Base-by-base conservation (phyloP, 306 rosid genomes). In the Dryas octopetala region DNA sequence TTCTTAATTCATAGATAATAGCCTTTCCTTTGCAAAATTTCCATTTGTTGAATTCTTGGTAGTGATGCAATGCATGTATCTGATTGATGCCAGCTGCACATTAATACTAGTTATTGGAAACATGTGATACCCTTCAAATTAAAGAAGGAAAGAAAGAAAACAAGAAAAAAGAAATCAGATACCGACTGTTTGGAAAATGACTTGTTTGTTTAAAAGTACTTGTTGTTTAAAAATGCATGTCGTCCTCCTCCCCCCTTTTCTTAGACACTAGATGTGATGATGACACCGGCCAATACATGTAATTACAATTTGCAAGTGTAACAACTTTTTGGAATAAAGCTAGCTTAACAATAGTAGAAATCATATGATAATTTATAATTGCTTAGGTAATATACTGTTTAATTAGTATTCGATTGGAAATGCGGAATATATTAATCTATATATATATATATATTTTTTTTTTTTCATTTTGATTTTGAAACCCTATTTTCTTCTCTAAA, bases 81-180 rank as follows among this genome's bases (percentile, higher is more conserved):
- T 28, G 73, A 68, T 86, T 78, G 80, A 75, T 81, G 92, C 90
- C 89, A 91, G 88, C 87, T 89, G 83, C 89, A 84, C 76, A 32
- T 32, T 32, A 54, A 15, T 81, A 76, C 85, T 80, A 81, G 45
- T 85, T 81, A 64, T 49, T 49, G 81, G 80, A 91, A 86, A 82
- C 28, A 66, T 71, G 71, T 87, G 85, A 85, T 82, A 38, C 86
- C 72, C 66, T 72, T 72, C 55, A 15, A 59, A 38, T 14, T 17
- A 55, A 57, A 47, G 66, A 19, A 19, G 54, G 26, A 26, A 58
- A 59, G 13, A 60, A 38, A 2, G 23, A 57, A 13, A 46, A 59
- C 51, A 41, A 46, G 58, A 45, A 17, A 46, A 57, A 3, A 15
- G 46, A 73, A 73, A 47, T 73, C 5, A 46, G 76, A 73, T 47